Evolutionary conservation across 163 green algal species (phyloP), one percentile per base, ranked within the genome.

Genomic region (Botryococcus braunii): DNA sequence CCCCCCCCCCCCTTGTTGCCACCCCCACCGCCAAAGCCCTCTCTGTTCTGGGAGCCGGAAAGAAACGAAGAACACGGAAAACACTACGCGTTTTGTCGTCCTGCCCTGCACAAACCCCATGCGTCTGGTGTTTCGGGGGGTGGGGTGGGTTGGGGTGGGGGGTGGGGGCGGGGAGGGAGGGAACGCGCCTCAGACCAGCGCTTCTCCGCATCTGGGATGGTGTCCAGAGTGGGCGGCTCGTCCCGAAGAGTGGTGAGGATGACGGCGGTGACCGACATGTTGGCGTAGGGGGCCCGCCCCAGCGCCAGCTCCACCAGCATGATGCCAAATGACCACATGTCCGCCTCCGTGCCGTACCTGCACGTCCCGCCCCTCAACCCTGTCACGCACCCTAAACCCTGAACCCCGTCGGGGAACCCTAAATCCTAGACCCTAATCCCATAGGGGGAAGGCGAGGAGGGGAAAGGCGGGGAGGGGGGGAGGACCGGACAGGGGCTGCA

Each of bases 291-390:
- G 48, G 88, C 88, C 69, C 90, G 77, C 8, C 88, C 88, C 66
- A 90, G 82, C 5, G 88, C 83, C 72, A 98, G 81, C 85, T 98
- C 93, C 59, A 97, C 76, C 62, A 96, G 75, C 23, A 92, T 94
- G 77, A 98, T 99, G 46, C 94, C 94, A 78, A 99, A 93, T 0
- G 86, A 95, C 94, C 94, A 99, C 31, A 99, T 97, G 84, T 99
- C 94, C 31, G 94, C 94, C 23, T 79, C 79, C 35, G 69, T 78
- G 72, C 91, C 79, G 70, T 95, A 96, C 56, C 83, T 88, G 71
- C 37, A 41, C 25, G 61, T 27, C 17, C 21, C 17, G 21, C 17
- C 46, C 17, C 46, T 29, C 17, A 21, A 17, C 21, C 17, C 27
- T n/a, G 13, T 9, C 21, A 63, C 56, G n/a, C 50, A 61, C 32